A percentile compares a stretch with the other conserved stretches of the same genome.
phyloP scores from a whole-genome alignment of 306 rosid genomes.

The Canavalia ensiformis region DNA sequence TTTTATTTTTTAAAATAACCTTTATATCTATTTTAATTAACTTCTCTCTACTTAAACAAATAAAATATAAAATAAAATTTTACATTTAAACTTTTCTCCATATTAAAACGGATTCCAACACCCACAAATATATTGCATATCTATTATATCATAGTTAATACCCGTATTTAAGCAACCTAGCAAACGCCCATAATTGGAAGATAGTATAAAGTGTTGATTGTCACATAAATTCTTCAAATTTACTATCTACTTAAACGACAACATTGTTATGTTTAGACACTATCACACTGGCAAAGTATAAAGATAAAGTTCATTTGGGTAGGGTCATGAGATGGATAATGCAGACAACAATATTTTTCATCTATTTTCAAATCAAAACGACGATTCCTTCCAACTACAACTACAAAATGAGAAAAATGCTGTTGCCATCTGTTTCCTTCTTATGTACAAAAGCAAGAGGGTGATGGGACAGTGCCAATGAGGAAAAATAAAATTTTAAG shows the following conservation, averaged over 20 bases:
- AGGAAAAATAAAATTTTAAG: neutral
- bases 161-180: too few relatives aligned
- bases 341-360: neutral
- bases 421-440: neutral
- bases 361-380: neutral
- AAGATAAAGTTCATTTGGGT: too few relatives aligned
- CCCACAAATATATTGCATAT: too few relatives aligned
- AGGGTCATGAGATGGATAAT: neutral
- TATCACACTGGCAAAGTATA: too few relatives aligned
- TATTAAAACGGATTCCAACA: too few relatives aligned
- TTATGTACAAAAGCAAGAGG: neutral
- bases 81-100: too few relatives aligned
- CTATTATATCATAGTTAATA: too few relatives aligned
- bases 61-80: too few relatives aligned
- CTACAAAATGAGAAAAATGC: neutral
- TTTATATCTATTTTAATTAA: too few relatives aligned
- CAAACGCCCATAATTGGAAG: neutral
- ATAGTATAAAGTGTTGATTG: neutral
- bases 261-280: neutral
- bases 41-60: too few relatives aligned
- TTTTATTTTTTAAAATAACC: too few relatives aligned
- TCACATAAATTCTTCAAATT: neutral
- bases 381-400: too few relatives aligned
- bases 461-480: neutral
- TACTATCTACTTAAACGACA: neutral